A percentile compares a stretch with the other conserved stretches of the same genome.
phyloP scores from a whole-genome alignment of 1,284 basidiomycete species.

The Pascua sp. region DNA sequence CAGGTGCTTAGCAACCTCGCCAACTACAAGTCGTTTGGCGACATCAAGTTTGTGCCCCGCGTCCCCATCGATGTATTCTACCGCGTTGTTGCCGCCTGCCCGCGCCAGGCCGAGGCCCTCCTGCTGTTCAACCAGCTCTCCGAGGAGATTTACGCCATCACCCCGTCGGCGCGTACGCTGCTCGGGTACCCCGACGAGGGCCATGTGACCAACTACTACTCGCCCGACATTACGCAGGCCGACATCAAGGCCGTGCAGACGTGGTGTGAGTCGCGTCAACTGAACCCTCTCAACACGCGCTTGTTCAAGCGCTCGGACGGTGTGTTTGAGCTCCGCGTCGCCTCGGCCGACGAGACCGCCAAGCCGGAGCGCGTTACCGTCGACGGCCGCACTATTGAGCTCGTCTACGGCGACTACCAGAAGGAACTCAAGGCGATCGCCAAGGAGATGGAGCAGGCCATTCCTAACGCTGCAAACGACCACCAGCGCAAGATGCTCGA shows the following conservation, averaged over 20 bases:
- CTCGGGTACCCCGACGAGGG: constrained; percentile 19
- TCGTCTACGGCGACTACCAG: constrained; percentile 17
- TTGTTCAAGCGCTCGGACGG: constrained; percentile 18
- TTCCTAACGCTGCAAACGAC: constrained; percentile 67
- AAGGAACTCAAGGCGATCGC: constrained; percentile 9
- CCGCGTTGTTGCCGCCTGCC: constrained; percentile 11
- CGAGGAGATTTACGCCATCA: constrained; percentile 13
- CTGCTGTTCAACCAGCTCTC: constrained; percentile 12
- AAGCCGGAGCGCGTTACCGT: constrained; percentile 3
- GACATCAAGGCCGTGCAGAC: constrained; percentile 18
- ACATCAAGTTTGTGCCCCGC: constrained; percentile 20
- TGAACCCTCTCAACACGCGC: constrained; percentile 19
- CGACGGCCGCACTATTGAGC: constrained; percentile 7
- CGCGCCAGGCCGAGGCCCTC: constrained; percentile 5
- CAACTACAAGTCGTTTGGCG: constrained; percentile 22
- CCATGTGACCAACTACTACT: constrained; percentile 20
- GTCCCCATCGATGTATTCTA: constrained; percentile 4
- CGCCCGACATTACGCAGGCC: constrained; percentile 11
- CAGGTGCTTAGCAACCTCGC: constrained; percentile 20
- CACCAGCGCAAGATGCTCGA: constrained; percentile 70
- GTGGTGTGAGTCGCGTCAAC: constrained; percentile 11
- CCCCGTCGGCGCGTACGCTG: constrained; percentile 13
- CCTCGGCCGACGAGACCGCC: constrained; percentile 4
- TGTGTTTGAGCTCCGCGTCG: constrained; percentile 16
- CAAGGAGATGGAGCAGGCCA: constrained; percentile 54